phyloP scores from a whole-genome alignment of 305 asterid species.

The Fraxinus dipetala region DNA sequence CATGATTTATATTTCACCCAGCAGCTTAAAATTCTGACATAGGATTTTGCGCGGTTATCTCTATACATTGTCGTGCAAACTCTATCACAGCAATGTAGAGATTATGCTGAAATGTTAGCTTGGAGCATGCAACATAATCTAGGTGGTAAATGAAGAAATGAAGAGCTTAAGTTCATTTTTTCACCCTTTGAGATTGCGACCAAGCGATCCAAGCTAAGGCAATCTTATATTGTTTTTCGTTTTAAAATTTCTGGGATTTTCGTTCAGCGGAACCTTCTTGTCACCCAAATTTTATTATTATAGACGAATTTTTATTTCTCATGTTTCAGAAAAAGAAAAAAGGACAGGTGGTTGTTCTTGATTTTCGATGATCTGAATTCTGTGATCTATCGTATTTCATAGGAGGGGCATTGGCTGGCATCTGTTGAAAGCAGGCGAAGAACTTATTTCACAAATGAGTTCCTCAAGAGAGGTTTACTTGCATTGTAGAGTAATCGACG shows the following conservation, averaged over 20 bases:
- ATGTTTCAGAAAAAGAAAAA: neutral
- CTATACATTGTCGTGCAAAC: neutral
- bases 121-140: constrained; percentile 5
- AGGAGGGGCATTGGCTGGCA: constrained; percentile 97
- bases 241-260: neutral
- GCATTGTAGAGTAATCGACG: constrained; percentile 87
- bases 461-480: constrained; percentile 65
- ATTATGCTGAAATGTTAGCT: neutral
- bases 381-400: constrained; percentile 16
- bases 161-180: neutral
- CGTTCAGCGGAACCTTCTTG: neutral
- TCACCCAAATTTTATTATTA: neutral
- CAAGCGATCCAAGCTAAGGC: neutral
- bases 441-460: constrained; percentile 68
- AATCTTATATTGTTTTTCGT: neutral
- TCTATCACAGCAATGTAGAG: neutral
- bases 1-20: neutral
- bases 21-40: neutral
- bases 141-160: neutral
- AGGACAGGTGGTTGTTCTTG: neutral
- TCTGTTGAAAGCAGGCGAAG: constrained; percentile 80
- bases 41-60: neutral
- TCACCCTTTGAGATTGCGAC: neutral
- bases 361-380: neutral
- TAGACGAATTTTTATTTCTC: neutral